Conservation (phyloP, 345 rosid species). For the Eucalyptus guilfoylei region DNA sequence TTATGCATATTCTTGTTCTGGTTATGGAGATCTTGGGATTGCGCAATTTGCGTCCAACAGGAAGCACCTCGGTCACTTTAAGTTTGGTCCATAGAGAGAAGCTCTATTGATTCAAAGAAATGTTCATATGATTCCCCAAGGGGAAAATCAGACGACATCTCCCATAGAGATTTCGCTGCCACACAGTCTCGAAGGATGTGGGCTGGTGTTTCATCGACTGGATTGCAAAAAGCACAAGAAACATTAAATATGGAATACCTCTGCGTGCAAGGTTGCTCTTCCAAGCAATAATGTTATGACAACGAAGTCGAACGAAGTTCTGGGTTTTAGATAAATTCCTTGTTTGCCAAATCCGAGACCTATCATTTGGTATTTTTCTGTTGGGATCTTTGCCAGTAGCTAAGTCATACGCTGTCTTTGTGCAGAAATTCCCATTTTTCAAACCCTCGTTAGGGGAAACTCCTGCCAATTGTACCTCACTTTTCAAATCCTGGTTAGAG, state of each 20-base stretch:
- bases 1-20: too few relatives aligned
- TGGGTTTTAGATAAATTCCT: background rate
- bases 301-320: background rate
- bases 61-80: background rate
- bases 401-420: background rate
- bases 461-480: background rate
- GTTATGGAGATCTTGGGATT: too few relatives aligned
- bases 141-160: background rate
- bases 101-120: background rate
- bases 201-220: background rate
- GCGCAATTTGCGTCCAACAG: too few relatives aligned
- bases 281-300: background rate
- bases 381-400: background rate
- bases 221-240: background rate
- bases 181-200: background rate
- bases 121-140: background rate
- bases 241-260: background rate
- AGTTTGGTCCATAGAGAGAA: background rate
- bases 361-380: background rate
- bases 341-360: background rate
- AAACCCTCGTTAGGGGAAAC: background rate
- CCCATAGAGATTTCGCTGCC: background rate
- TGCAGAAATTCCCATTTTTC: background rate
- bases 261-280: background rate
- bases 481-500: background rate